Percentiles rank a stretch among this genome's conserved stretches.
Conservation (phyloP, 2,329 filamentous ascomycete species). For the Aspergillus udagawae region DNA sequence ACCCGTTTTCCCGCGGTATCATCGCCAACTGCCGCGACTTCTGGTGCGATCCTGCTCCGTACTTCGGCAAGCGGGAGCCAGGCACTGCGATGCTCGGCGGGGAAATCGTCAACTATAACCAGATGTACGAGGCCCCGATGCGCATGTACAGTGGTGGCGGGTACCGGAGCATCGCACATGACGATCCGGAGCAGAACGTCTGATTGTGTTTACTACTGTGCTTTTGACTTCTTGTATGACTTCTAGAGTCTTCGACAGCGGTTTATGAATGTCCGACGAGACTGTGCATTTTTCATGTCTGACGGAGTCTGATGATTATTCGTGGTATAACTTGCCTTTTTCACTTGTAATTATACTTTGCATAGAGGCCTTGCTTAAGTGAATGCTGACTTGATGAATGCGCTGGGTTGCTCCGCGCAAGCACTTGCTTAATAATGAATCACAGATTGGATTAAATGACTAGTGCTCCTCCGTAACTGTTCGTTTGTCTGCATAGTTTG, state of each 20-base stretch:
- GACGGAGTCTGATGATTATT: background rate
- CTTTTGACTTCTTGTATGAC: background rate
- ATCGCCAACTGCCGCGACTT: slow-evolving; percentile 94
- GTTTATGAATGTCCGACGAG: background rate
- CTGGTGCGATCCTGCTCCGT: slow-evolving; percentile 82
- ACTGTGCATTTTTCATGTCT: slow-evolving; percentile 5
- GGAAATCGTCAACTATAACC: slow-evolving; percentile 76
- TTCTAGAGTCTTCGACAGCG: background rate
- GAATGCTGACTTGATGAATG: background rate
- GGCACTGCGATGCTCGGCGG: slow-evolving; percentile 75
- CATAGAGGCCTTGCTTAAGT: background rate
- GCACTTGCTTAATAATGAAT: background rate
- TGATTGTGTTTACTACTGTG: slow-evolving; percentile 10
- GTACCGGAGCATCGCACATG: slow-evolving; percentile 55
- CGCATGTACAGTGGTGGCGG: slow-evolving; percentile 55
- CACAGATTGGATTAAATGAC: background rate
- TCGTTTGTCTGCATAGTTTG: background rate
- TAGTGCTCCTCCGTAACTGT: background rate
- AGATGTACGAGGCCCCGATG: slow-evolving; percentile 79
- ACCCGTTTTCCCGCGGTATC: slow-evolving; percentile 80
- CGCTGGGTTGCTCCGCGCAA: background rate
- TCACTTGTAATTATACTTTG: background rate
- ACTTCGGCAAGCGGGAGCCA: slow-evolving; percentile 71
- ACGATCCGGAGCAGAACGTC: slow-evolving; percentile 33
- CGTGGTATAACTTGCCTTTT: background rate